Percentiles rank a stretch among this genome's conserved stretches.
These are phyloP conservation scores for Austroboletus novae-zelandiae DNA, from an alignment of 1,284 basidiomycete genomes.

Conservation along the genomic window DNA sequence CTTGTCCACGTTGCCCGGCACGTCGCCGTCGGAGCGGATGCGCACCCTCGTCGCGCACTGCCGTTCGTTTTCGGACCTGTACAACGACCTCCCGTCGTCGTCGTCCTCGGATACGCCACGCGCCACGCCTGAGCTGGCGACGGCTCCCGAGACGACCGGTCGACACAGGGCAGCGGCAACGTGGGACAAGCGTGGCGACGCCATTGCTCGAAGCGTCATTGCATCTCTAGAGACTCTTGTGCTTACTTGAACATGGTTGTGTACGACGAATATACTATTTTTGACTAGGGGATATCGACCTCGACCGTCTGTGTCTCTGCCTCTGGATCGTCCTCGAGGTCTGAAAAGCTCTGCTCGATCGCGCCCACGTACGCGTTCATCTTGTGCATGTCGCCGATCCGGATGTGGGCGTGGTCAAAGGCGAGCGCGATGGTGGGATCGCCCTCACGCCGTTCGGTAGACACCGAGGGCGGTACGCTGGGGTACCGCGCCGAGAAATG, in stretches of 20 bases:
- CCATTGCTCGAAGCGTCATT: conserved; percentile 50
- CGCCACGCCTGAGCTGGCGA: conserved; percentile 3
- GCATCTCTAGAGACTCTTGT: conserved; percentile 41
- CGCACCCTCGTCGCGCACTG: conserved; percentile 51
- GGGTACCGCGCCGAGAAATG: conserved; percentile 97
- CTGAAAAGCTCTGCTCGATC: conserved; percentile 64
- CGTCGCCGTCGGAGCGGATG: conserved; percentile 37
- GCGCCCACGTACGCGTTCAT: conserved; percentile 71
- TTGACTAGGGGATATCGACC: conserved; percentile 18
- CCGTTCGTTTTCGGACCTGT: conserved; percentile 56
- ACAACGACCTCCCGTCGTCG: conserved; percentile 30
- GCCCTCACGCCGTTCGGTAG: conserved; percentile 25
- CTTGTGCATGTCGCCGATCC: conserved; percentile 80
- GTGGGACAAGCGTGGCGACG: conserved; percentile 40
- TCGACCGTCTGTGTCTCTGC: conserved; percentile 7
- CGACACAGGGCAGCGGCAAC: conserved; percentile 7
- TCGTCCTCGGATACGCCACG: conserved; percentile 5
- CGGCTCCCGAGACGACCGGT: conserved; percentile 1
- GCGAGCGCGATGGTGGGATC: conserved; percentile 64
- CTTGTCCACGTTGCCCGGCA: conserved; percentile 42
- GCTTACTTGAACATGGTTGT: background rate
- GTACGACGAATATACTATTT: background rate
- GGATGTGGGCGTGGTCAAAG: conserved; percentile 77
- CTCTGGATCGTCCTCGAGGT: conserved; percentile 43
- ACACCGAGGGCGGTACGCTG: conserved; percentile 57